Conservation (phyloP, 805 yeast species). For the Candida piceae region DNA sequence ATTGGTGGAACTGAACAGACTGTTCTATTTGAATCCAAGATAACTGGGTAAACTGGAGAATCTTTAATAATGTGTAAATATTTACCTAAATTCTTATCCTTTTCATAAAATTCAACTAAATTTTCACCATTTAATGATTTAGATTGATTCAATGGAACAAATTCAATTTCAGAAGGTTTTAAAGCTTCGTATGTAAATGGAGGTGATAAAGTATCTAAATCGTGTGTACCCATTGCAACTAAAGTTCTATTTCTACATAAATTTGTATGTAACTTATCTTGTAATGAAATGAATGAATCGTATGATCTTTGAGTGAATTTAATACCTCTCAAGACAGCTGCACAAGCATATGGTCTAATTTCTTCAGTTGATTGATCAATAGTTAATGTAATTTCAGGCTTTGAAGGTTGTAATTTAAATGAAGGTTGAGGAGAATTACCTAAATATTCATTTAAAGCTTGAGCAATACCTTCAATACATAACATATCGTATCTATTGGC, state of each 20-base stretch:
- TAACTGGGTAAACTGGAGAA: conserved; percentile 87
- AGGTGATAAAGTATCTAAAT: conserved; percentile 73
- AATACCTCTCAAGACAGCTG: conserved; percentile 85
- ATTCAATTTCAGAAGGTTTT: conserved; percentile 70
- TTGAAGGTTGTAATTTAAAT: conserved; percentile 56
- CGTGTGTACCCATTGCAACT: conserved; percentile 99
- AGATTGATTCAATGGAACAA: conserved; percentile 69
- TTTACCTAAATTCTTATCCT: conserved; percentile 85
- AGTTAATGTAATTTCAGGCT: conserved; percentile 59
- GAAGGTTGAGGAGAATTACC: conserved; percentile 64
- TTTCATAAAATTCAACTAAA: conserved; percentile 83
- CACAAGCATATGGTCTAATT: conserved; percentile 90
- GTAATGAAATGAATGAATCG: conserved; percentile 91
- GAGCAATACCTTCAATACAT: conserved; percentile 97
- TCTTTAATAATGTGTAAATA: conserved; percentile 83
- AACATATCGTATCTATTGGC: conserved; percentile 98
- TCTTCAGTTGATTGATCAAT: conserved; percentile 68
- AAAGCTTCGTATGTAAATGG: conserved; percentile 80
- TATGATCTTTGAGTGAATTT: conserved; percentile 79
- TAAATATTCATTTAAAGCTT: conserved; percentile 85
- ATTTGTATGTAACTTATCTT: conserved; percentile 93
- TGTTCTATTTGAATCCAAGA: conserved; percentile 66
- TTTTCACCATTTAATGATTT: conserved; percentile 67
- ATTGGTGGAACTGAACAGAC: conserved; percentile 96
- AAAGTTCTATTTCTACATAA: conserved; percentile 95